These are phyloP conservation scores for Thinopyrum elongatum DNA, from an alignment of 176 grass and related monocot genomes.

Conservation along the genomic window DNA sequence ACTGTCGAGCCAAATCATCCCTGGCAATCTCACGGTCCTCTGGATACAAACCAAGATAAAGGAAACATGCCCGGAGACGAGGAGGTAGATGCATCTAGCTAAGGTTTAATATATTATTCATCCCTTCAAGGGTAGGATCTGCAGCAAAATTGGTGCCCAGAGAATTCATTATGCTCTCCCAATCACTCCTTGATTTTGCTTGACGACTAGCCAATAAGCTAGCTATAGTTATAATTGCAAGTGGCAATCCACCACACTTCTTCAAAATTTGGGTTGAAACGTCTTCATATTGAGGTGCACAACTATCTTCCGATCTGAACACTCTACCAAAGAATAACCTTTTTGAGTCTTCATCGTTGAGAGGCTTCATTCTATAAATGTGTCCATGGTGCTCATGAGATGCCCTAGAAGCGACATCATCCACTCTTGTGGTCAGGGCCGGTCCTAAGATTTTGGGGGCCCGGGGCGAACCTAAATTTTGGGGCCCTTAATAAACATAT, in stretches of 20 bases:
- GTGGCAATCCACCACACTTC: neutral
- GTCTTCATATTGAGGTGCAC: neutral
- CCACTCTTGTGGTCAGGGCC: neutral
- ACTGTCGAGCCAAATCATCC: neutral
- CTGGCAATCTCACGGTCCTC: neutral
- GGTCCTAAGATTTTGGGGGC: too few species aligned
- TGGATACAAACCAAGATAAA: neutral
- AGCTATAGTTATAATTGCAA: neutral
- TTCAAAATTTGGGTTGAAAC: slow-evolving; percentile 6
- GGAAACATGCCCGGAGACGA: neutral
- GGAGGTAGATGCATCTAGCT: neutral
- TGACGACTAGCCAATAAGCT: neutral
- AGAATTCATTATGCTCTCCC: neutral
- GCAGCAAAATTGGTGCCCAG: neutral
- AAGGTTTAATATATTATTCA: neutral
- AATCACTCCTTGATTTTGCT: neutral
- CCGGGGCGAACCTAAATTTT: too few species aligned
- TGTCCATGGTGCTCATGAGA: too few species aligned
- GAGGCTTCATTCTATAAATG: neutral
- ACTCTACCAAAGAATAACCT: neutral
- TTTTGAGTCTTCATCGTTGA: neutral
- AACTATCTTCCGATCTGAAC: neutral
- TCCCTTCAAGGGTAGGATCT: neutral
- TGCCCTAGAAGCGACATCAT: neutral
- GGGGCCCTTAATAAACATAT: too few species aligned